Evolutionary conservation across 1,284 basidiomycete genomes (phyloP).

Genomic region (Microstroma glucosiphilum): DNA sequence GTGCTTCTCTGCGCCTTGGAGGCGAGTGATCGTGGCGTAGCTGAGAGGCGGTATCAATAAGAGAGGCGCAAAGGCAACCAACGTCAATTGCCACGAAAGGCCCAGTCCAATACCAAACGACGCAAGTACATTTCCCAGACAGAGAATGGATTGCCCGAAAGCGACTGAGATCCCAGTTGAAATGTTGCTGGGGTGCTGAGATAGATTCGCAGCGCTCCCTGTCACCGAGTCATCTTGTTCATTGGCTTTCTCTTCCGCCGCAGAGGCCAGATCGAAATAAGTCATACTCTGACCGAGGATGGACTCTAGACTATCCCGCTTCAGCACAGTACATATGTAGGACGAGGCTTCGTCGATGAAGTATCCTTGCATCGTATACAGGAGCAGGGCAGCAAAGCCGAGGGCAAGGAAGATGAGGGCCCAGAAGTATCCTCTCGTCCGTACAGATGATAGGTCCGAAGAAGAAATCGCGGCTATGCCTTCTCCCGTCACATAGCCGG

Average conservation of each 20-base stretch:
- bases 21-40: conserved; percentile 47
- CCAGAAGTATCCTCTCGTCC: conserved; percentile 21
- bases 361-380: conserved; percentile 31
- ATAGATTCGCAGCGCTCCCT: too few relatives aligned
- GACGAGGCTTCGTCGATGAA: conserved; percentile 28
- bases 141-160: conserved; percentile 50
- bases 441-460: too few relatives aligned
- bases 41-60: conserved; percentile 36
- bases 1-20: conserved; percentile 45
- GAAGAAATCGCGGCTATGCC: too few relatives aligned
- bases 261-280: too few relatives aligned
- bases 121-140: conserved; percentile 47
- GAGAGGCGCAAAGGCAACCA: conserved; percentile 50
- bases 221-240: too few relatives aligned
- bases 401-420: conserved; percentile 40
- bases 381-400: conserved; percentile 25
- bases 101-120: conserved; percentile 51
- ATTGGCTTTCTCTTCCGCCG: too few relatives aligned
- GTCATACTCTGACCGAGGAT: too few relatives aligned
- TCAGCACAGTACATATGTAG: too few relatives aligned
- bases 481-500: conserved; percentile 43
- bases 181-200: conserved; percentile 48
- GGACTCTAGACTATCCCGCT: too few relatives aligned
- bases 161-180: conserved; percentile 51
- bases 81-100: conserved; percentile 50